Percentiles rank a stretch among this genome's conserved stretches.
phyloP scores from a whole-genome alignment of 352 stramenopile species.

The Hyphochytrium catenoides region DNA sequence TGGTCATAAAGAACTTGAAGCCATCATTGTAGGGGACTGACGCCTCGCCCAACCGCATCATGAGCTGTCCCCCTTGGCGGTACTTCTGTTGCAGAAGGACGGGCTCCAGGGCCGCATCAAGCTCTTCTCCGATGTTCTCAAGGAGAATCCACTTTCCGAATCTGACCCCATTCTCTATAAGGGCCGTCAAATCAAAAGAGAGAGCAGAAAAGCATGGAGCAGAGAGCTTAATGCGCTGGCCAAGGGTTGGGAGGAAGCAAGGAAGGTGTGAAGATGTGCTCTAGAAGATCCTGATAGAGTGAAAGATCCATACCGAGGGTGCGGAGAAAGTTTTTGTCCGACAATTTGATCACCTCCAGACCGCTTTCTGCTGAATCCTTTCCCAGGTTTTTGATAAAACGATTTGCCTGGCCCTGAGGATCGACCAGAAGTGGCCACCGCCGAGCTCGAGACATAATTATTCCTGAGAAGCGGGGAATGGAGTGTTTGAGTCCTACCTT shows the following conservation, averaged over 20 bases:
- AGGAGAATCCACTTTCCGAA: constrained; percentile 76
- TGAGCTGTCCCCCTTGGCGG: constrained; percentile 68
- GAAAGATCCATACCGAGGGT: constrained; percentile 19
- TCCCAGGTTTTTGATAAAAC: constrained; percentile 76
- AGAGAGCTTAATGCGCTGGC: no score
- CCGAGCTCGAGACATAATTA: constrained; percentile 67
- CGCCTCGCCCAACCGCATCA: constrained; percentile 75
- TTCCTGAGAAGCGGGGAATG: no score
- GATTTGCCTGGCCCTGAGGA: constrained; percentile 72
- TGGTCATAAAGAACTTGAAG: constrained; percentile 81
- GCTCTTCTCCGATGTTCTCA: constrained; percentile 53
- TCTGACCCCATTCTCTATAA: constrained; percentile 70
- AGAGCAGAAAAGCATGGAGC: no score
- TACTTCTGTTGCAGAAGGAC: constrained; percentile 74
- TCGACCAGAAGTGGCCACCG: constrained; percentile 75
- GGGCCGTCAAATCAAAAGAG: no score
- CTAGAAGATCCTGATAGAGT: constrained; percentile 14
- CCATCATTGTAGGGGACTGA: constrained; percentile 67
- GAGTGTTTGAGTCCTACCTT: no score
- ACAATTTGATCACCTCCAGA: constrained; percentile 53
- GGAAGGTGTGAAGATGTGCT: no score
- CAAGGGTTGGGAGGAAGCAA: no score
- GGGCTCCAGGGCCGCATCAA: constrained; percentile 69
- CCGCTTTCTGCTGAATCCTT: constrained; percentile 56
- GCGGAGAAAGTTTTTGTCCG: constrained; percentile 48